Evolutionary conservation across 208 protist genomes (phyloP), one percentile per base, ranked within the genome.

Genomic region (Crithidia fasciculata): DNA sequence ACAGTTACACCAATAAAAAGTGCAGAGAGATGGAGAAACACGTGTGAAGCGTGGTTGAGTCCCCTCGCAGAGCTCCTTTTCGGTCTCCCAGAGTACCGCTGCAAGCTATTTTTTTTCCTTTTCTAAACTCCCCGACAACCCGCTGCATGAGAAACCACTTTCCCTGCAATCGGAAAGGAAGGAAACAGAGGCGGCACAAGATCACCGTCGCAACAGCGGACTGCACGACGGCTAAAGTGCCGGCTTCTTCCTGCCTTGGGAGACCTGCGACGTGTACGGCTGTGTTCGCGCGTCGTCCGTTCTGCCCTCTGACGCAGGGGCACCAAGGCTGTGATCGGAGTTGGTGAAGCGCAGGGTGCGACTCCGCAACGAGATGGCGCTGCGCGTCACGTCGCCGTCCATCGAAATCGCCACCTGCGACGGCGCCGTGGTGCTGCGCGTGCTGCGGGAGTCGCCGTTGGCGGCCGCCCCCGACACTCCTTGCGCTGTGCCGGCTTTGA

Each of bases 351-450:
- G 50, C n/a, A 50, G 7, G 37, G 58, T 69, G 12, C 43, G 19
- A 16, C 50, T 72, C 40, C 39, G 65, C 58, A 9, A 50, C 43
- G 43, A 45, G 15, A 41, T 13, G 5, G 73, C 39, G 10, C 58
- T 60, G 16, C 59, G 41, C 50, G 13, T 37, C 4, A 50, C 18
- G n/a, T 36, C 49, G n/a, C 28, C 40, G 8, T 62, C 15, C 39
- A 78, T 37, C 4, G 73, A 55, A 7, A 78, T 15, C 9, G 16
- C 36, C 47, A 78, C 58, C 44, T 72, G 52, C 28, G 73, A 67
- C 52, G 73, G 52, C 40, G 73, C 66, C 1, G 59, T 65, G 0
- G 50, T 55, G 36, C 56, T 67, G 6, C 36, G 18, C 5, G 47
- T 13, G 2, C 37, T 57, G 53, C 55, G 54, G 4, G 53, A 61